Base-by-base conservation (phyloP, 106 monocot genomes). In the Xerophyta viscosa region DNA sequence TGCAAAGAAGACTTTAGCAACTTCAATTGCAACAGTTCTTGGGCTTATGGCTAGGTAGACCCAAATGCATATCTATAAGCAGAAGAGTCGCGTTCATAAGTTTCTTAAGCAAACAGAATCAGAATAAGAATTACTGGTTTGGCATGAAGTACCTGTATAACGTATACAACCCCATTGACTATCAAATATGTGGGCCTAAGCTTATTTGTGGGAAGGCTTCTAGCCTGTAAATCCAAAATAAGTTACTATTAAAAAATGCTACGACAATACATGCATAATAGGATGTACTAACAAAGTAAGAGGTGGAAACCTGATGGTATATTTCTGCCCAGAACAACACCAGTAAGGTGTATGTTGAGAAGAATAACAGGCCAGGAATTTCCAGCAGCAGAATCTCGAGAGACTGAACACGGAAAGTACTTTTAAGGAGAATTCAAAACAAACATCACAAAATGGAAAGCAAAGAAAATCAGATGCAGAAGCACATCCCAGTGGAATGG, bases 251-350 rank as follows among this genome's bases (percentile, higher is more conserved):
- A 15, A n/a, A n/a, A n/a, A n/a, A n/a, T n/a, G n/a, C n/a, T n/a
- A n/a, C n/a, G n/a, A n/a, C n/a, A n/a, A n/a, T n/a, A n/a, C n/a
- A n/a, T n/a, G n/a, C n/a, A n/a, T 39, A 10, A 7, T 39, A 54
- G 29, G 31, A 33, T 46, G 50, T 7, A 54, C 55, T 4, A 15
- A 5, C 15, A 24, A 56, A 9, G 0, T 18, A 57, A 42, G 2
- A 29, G 30, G 22, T 23, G 18, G 24, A 58, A n/a, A 91, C 91
- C 86, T 87, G 87, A 67, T 93, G 77, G 68, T 84, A 88, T 57
- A 94, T 84, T 70, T 94, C 88, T 62, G 93, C 93, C 93, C 87
- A 94, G 42, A 94, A 94, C 15, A 88, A 62, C 48, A 84, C 93
- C 17, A 94, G 71, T 27, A 93, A 51, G 39, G 83, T 82, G 55